Conservation (phyloP, 805 yeast genomes). For the Zygotorulaspora sp. region DNA sequence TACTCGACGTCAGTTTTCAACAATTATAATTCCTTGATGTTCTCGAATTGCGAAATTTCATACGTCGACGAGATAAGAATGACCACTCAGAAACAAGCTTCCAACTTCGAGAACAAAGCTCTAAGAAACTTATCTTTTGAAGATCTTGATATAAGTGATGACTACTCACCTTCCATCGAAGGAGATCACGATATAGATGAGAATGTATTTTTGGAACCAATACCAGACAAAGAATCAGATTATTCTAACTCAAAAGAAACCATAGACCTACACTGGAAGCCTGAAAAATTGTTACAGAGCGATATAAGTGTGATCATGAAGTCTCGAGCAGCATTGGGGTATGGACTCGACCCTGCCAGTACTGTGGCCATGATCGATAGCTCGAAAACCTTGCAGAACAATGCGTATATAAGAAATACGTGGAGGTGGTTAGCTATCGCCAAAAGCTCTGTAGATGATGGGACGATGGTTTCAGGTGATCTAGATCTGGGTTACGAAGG, state of each 20-base stretch:
- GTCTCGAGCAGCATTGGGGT: slow-evolving; percentile 66
- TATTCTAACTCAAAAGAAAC: slow-evolving; percentile 22
- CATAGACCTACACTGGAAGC: slow-evolving; percentile 31
- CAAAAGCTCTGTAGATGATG: slow-evolving; percentile 55
- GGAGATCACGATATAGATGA: slow-evolving; percentile 20
- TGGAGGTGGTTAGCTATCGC: slow-evolving; percentile 92
- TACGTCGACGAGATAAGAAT: slow-evolving; percentile 29
- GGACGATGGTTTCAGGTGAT: slow-evolving; percentile 62
- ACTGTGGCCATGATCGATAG: slow-evolving; percentile 59
- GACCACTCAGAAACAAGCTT: slow-evolving; percentile 17
- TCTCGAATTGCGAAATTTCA: slow-evolving; percentile 41
- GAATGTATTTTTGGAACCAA: slow-evolving; percentile 13
- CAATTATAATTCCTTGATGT: slow-evolving; percentile 60
- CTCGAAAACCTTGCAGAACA: slow-evolving; percentile 46
- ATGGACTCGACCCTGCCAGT: slow-evolving; percentile 60
- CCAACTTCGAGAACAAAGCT: slow-evolving; percentile 21
- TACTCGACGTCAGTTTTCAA: slow-evolving; percentile 60
- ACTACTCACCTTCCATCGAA: slow-evolving; percentile 11
- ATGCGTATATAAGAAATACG: slow-evolving; percentile 61
- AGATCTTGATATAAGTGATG: slow-evolving; percentile 31
- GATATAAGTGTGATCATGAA: slow-evolving; percentile 75
- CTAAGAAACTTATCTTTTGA: slow-evolving; percentile 30
- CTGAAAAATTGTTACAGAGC: slow-evolving; percentile 49
- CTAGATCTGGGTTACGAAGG: slow-evolving; percentile 86
- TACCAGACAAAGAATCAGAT: slow-evolving; percentile 21